Base-by-base conservation (phyloP, 805 yeast species). In the Dipodascus albidus region DNA sequence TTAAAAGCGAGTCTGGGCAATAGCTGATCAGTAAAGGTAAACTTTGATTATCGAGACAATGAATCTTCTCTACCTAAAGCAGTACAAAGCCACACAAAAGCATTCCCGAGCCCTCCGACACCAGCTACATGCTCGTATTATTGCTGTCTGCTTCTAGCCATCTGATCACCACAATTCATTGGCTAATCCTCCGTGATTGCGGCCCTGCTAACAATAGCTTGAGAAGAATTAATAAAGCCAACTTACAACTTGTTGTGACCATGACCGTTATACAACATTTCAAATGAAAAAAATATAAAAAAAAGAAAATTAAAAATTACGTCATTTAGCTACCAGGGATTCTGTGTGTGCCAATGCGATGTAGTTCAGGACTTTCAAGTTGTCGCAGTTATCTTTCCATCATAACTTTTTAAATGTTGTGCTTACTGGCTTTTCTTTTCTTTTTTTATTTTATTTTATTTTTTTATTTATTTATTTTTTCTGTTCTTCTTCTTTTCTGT, bases 381-480 rank as follows among this genome's bases (percentile, higher is more conserved):
- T 27, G 33, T 27, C 6, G 33, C 11, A 27, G 33, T 11, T 6
- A 11, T 27, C 11, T 27, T 27, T 27, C 33, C n/a, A 42, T 17
- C 47, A 42, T 42, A 19, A 4, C 50, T 19, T 41, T 8, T 22
- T 6, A 27, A 6, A 27, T 27, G 33, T 27, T 27, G 33, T 27
- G 33, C 33, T 27, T 27, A 27, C 11, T 27, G 6, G 6, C 6
- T 27, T 27, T 27, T 27, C 33, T 27, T 27, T 27, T 27, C 11
- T 27, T 27, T 27, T 48, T 27, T 52, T 23, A n/a, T 27, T 44
- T 22, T 35, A 14, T 42, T 27, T 44, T 51, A 20, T 48, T 22
- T 52, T 31, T 22, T 50, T 52, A 23, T 48, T 49, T 19, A 27
- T 47, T 47, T 21, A 35, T n/a, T 22, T 41, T 31, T 3, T 2